A percentile compares a stretch with the other conserved stretches of the same genome.
phyloP scores from a whole-genome alignment of 2,329 filamentous ascomycete species.

The Fusarium circinatum region DNA sequence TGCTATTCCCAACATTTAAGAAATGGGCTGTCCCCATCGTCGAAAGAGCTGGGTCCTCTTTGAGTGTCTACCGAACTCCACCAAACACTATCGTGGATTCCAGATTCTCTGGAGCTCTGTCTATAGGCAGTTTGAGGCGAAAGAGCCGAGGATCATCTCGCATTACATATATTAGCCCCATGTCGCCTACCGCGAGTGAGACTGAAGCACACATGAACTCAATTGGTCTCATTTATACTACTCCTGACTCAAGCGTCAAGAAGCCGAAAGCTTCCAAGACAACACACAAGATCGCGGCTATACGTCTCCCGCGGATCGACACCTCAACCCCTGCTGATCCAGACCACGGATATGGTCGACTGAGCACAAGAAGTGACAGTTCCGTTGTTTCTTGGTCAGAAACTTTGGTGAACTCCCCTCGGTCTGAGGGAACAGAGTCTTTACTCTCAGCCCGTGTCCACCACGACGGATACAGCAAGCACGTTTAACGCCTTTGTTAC shows the following conservation, averaged over 20 bases:
- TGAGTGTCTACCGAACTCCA: slow-evolving; percentile 32
- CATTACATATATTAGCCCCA: slow-evolving; percentile 12
- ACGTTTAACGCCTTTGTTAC: slow-evolving; percentile 8
- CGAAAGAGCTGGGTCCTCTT: slow-evolving; percentile 37
- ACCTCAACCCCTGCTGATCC: slow-evolving; percentile 16
- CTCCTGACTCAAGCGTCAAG: not conserved
- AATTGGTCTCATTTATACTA: slow-evolving; percentile 32
- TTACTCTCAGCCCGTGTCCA: slow-evolving; percentile 14
- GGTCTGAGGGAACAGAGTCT: slow-evolving; percentile 16
- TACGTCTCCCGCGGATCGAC: slow-evolving; percentile 25
- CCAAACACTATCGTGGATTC: slow-evolving; percentile 19
- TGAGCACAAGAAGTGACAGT: slow-evolving; percentile 29
- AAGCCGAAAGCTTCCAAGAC: not conserved
- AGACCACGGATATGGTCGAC: not conserved
- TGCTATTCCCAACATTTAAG: slow-evolving; percentile 59
- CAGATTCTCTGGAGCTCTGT: slow-evolving; percentile 31
- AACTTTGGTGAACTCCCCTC: not conserved
- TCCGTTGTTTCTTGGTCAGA: slow-evolving; percentile 32
- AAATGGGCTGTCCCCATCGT: slow-evolving; percentile 45
- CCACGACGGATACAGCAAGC: slow-evolving; percentile 22
- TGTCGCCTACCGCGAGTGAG: slow-evolving; percentile 28
- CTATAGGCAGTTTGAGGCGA: slow-evolving; percentile 35
- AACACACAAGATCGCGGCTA: not conserved
- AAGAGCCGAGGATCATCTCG: slow-evolving; percentile 33
- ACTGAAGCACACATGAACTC: slow-evolving; percentile 40